phyloP scores from a whole-genome alignment of 1,284 basidiomycete genomes.

The Porogramme epimiltina region DNA sequence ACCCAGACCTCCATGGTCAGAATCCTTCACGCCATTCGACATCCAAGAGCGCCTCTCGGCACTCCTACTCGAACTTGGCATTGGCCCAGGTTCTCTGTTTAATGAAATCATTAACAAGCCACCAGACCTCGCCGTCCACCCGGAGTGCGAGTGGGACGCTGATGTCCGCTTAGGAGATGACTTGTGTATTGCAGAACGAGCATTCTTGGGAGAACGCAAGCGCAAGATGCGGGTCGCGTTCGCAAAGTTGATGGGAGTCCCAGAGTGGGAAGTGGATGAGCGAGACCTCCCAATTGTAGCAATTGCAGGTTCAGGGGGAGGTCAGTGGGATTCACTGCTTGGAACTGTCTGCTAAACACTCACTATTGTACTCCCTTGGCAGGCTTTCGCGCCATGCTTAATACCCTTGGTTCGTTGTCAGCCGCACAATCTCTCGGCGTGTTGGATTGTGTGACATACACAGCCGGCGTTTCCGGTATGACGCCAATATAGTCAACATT shows the following conservation, averaged over 20 bases:
- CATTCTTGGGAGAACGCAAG: conserved; percentile 36
- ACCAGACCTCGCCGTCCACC: conserved; percentile 33
- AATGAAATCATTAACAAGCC: conserved; percentile 33
- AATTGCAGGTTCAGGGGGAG: conserved; percentile 44
- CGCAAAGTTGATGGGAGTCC: conserved; percentile 37
- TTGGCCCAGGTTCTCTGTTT: conserved; percentile 39
- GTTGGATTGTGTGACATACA: conserved; percentile 38
- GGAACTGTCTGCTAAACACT: too few species aligned
- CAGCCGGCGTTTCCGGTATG: conserved; percentile 41
- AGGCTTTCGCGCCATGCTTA: conserved; percentile 44
- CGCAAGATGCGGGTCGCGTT: conserved; percentile 36
- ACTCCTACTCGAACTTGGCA: conserved; percentile 36
- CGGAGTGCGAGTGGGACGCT: conserved; percentile 44
- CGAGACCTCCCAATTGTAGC: conserved; percentile 44
- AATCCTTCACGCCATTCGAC: conserved; percentile 25
- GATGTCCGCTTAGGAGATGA: conserved; percentile 40
- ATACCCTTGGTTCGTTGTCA: conserved; percentile 39
- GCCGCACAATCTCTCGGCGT: conserved; percentile 37
- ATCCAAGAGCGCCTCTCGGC: conserved; percentile 33
- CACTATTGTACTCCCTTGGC: too few species aligned
- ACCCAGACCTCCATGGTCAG: conserved; percentile 33
- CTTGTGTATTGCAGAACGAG: conserved; percentile 37
- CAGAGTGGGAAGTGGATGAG: conserved; percentile 37
- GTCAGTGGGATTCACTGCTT: conserved; percentile 27
- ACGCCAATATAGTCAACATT: too few species aligned